phyloP scores from a whole-genome alignment of 306 rosid genomes.

The Cicer yamashitae region DNA sequence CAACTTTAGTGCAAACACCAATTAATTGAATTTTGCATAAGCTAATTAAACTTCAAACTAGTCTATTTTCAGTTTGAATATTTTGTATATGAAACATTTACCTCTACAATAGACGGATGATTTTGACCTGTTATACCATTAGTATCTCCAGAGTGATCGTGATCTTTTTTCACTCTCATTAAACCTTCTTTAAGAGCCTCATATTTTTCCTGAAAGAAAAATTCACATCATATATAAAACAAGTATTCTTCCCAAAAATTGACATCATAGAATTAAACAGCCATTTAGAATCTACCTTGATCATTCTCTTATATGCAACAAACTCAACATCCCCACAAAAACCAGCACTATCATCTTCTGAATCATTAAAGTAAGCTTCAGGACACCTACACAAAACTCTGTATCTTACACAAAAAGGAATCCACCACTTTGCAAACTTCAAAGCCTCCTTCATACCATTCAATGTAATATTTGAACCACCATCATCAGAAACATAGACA shows the following conservation, averaged over 20 bases:
- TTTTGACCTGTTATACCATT: slow-evolving; percentile 37
- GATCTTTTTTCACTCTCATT: slow-evolving; percentile 34
- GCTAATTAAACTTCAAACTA: not conserved
- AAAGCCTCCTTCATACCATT: slow-evolving; percentile 55
- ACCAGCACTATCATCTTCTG: slow-evolving; percentile 30
- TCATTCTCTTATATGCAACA: slow-evolving; percentile 40
- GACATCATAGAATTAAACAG: too few relatives aligned
- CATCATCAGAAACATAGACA: slow-evolving; percentile 78
- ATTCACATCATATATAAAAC: slow-evolving; percentile 7
- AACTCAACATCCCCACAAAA: slow-evolving; percentile 46
- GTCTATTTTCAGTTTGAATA: not conserved
- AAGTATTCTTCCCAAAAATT: not conserved
- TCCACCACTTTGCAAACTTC: slow-evolving; percentile 70
- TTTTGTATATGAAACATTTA: slow-evolving; percentile 25
- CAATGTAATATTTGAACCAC: slow-evolving; percentile 61
- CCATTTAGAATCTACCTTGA: slow-evolving; percentile 44
- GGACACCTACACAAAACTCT: slow-evolving; percentile 59
- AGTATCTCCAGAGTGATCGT: slow-evolving; percentile 20
- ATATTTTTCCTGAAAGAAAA: slow-evolving; percentile 56
- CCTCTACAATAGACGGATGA: slow-evolving; percentile 63
- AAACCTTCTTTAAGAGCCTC: slow-evolving; percentile 51
- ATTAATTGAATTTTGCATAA: not conserved
- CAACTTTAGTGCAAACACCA: too few relatives aligned
- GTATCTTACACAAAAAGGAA: slow-evolving; percentile 66
- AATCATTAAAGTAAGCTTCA: slow-evolving; percentile 61